phyloP scores from a whole-genome alignment of 202 grass and related monocot genomes.

The Miscanthus sacchariflorus region DNA sequence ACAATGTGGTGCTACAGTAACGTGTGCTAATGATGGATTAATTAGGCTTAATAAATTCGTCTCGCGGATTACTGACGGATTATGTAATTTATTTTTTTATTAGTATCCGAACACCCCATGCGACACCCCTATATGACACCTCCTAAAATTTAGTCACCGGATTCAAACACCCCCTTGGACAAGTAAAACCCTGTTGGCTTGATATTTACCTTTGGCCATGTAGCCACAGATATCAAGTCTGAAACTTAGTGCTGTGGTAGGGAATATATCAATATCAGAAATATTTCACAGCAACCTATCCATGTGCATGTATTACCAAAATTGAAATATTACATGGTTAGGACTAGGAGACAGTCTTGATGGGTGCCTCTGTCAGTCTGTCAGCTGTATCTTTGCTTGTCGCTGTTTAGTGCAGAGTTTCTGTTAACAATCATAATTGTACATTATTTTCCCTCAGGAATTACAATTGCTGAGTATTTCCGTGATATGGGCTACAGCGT shows the following conservation, averaged over 20 bases:
- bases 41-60: too few species aligned
- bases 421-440: constrained; percentile 18
- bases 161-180: constrained; percentile 24
- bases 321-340: background rate
- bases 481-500: constrained; percentile 97
- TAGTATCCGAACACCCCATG: too few species aligned
- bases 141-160: too few species aligned
- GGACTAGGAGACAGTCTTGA: background rate
- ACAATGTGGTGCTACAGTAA: too few species aligned
- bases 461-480: constrained; percentile 94
- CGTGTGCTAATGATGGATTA: too few species aligned
- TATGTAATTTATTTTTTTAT: too few species aligned
- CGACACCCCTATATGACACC: too few species aligned
- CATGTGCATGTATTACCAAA: background rate
- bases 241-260: background rate
- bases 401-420: background rate
- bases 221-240: background rate
- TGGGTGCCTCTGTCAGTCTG: too few species aligned
- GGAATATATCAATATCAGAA: background rate
- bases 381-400: background rate
- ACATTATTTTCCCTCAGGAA: constrained; percentile 48
- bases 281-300: background rate
- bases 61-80: too few species aligned
- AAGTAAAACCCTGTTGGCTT: constrained; percentile 55
- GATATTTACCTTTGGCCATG: background rate